phyloP scores from a whole-genome alignment of 2,329 filamentous ascomycete genomes.

The Penicillium hordei region DNA sequence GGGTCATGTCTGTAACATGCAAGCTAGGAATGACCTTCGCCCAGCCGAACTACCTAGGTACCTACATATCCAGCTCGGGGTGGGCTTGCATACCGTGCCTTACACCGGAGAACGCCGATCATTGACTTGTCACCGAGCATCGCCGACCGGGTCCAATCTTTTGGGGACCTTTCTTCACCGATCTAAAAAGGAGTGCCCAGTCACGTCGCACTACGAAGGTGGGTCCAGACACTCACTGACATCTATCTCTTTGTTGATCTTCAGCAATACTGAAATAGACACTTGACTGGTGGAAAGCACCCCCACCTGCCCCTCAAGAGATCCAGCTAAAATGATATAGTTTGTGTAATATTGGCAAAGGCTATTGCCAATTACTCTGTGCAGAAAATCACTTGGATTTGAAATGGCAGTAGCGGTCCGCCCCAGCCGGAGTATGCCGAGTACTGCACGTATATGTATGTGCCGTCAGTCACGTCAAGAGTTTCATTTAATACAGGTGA shows the following conservation, averaged over 20 bases:
- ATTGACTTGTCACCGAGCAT: background rate
- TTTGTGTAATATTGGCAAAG: background rate
- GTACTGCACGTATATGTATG: background rate
- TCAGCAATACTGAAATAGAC: background rate
- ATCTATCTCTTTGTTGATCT: background rate
- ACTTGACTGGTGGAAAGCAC: background rate
- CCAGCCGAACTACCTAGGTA: background rate
- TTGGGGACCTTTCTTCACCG: background rate
- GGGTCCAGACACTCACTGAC: background rate
- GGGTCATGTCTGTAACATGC: background rate
- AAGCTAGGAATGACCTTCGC: background rate
- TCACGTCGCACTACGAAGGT: background rate
- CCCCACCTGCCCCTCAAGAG: background rate
- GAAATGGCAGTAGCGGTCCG: background rate
- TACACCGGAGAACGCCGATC: background rate
- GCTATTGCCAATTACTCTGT: background rate
- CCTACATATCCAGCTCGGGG: background rate
- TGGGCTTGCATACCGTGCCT: background rate
- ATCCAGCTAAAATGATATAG: background rate
- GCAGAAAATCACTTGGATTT: background rate
- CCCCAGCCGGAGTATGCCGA: background rate
- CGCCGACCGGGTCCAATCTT: background rate
- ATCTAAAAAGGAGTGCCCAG: background rate
- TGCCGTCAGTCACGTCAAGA: background rate
- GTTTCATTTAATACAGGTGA: background rate